These are phyloP conservation scores for Blakeslea trispora DNA, from an alignment of 371 early-diverging fungal species.

Conservation along the genomic window DNA sequence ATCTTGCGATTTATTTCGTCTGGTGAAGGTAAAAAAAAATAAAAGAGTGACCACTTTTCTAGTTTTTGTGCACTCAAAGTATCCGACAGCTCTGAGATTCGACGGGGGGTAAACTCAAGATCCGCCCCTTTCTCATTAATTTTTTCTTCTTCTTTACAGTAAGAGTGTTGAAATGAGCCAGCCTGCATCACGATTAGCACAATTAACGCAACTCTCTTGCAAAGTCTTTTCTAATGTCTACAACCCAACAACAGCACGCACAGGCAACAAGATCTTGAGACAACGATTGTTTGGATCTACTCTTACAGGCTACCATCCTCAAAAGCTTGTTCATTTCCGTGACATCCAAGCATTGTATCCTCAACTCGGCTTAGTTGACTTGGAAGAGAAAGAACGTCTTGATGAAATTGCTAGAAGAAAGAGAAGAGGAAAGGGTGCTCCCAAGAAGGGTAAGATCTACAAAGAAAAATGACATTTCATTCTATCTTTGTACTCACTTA, in stretches of 20 bases:
- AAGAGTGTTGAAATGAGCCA: conserved; percentile 13
- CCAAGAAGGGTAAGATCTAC: conserved; percentile 69
- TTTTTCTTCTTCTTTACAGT: too few relatives aligned
- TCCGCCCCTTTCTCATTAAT: too few relatives aligned
- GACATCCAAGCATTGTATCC: conserved; percentile 63
- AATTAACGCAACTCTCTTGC: conserved; percentile 65
- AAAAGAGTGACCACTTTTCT: too few relatives aligned
- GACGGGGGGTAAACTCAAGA: too few relatives aligned
- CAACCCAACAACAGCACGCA: conserved; percentile 71
- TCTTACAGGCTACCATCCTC: conserved; percentile 69
- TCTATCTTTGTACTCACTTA: conserved; percentile 6
- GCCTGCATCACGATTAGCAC: conserved; percentile 42
- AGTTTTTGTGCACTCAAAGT: too few relatives aligned
- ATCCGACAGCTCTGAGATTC: too few relatives aligned
- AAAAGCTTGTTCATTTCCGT: conserved; percentile 57
- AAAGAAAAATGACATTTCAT: neutral
- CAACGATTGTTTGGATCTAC: conserved; percentile 68
- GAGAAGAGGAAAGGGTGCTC: conserved; percentile 81
- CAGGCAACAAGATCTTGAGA: conserved; percentile 75
- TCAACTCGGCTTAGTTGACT: conserved; percentile 61
- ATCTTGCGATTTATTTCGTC: too few relatives aligned
- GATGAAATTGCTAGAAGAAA: conserved; percentile 70
- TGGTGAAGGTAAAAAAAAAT: too few relatives aligned
- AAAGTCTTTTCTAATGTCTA: conserved; percentile 71
- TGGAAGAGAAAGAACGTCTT: conserved; percentile 68